phyloP scores from a whole-genome alignment of 331 rosid species.

The Ulmus americana region DNA sequence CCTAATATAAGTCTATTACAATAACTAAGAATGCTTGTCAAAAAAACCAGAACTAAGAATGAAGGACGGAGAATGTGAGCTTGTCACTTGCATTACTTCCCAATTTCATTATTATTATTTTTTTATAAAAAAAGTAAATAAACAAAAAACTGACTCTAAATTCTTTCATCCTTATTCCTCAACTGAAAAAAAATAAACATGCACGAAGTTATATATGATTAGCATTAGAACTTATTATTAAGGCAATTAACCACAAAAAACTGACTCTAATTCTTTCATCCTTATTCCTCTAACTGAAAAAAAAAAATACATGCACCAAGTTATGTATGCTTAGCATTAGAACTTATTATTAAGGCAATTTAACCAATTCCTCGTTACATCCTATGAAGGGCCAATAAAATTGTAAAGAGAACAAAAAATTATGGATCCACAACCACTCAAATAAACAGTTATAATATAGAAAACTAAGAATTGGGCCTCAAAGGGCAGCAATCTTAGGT shows the following conservation, averaged over 20 bases:
- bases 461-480: neutral
- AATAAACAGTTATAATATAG: neutral
- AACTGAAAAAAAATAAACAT: neutral
- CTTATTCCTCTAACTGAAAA: neutral
- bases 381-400: neutral
- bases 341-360: neutral
- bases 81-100: no score
- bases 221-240: neutral
- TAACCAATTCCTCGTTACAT: neutral
- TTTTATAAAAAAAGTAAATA: no score
- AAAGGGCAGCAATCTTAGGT: slow-evolving; percentile 52
- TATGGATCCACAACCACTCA: neutral
- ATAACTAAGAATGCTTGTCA: no score
- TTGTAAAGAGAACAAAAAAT: neutral
- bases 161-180: neutral
- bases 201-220: no score
- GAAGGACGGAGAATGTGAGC: no score
- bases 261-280: neutral
- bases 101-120: no score
- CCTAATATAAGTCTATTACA: no score
- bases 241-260: neutral
- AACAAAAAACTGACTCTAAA: no score
- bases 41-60: no score
- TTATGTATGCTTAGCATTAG: neutral
- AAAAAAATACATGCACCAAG: neutral